Evolutionary conservation across 225 moss, liverwort and hornwort genomes (phyloP).

Genomic region (Marchantia polymorpha): DNA sequence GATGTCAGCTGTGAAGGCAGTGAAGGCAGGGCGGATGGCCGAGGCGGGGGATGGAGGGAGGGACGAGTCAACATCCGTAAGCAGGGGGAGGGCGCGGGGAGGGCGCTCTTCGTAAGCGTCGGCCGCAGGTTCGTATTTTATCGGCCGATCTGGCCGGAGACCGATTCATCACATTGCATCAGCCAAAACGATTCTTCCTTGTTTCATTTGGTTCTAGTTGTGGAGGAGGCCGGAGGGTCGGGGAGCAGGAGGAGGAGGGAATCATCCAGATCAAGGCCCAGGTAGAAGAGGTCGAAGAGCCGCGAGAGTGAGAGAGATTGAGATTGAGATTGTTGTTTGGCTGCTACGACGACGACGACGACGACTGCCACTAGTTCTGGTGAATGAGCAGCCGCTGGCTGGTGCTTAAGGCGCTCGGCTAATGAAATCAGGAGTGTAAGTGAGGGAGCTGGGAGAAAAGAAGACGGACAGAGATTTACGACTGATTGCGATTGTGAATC

Average conservation of each 20-base stretch:
- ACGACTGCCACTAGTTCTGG: not conserved
- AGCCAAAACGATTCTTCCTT: not conserved
- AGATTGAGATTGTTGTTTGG: not conserved
- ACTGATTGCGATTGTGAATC: not conserved
- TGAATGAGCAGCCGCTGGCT: not conserved
- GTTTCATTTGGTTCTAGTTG: not conserved
- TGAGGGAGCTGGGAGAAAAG: not conserved
- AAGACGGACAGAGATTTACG: not conserved
- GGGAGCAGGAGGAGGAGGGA: not conserved
- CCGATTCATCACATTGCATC: not conserved
- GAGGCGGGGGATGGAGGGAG: not conserved
- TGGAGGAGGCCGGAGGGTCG: not conserved
- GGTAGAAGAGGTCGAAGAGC: not conserved
- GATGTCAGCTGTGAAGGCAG: not conserved
- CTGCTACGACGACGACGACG: not conserved
- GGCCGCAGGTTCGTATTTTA: not conserved
- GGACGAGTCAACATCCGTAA: not conserved
- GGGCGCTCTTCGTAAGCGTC: not conserved
- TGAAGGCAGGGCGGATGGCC: not conserved
- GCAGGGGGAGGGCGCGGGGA: not conserved
- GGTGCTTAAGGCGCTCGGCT: not conserved
- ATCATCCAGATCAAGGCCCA: too few relatives aligned
- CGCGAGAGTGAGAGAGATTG: not conserved
- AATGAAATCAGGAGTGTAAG: slow-evolving; percentile 6
- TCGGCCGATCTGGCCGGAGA: not conserved